Evolutionary conservation across 306 rosid species (phyloP).

Genomic region (Geum urbanum): DNA sequence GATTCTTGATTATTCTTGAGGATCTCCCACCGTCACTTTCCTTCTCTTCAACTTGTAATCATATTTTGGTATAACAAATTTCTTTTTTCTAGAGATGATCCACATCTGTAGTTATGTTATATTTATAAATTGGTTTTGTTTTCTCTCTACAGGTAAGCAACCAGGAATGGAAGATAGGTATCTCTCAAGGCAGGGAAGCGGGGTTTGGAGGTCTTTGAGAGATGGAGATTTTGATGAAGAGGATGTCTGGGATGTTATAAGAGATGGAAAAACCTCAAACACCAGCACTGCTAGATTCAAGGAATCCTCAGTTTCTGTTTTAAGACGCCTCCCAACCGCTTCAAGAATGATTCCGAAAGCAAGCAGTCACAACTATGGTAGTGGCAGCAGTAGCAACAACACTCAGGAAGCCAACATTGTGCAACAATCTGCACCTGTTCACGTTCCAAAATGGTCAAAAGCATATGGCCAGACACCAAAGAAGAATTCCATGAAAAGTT

Average conservation of each 20-base stretch:
- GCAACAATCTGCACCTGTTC: conserved; percentile 76
- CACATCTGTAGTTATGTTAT: conserved; percentile 12
- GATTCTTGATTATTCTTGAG: conserved; percentile 1
- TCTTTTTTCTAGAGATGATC: conserved; percentile 16
- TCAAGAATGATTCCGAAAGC: conserved; percentile 61
- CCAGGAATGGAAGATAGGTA: conserved; percentile 51
- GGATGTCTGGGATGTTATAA: conserved; percentile 66
- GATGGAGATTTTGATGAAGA: conserved; percentile 87
- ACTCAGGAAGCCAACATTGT: conserved; percentile 38
- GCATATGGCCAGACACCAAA: conserved; percentile 38
- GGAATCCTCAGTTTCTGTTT: conserved; percentile 28
- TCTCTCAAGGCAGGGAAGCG: conserved; percentile 50
- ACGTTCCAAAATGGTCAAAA: conserved; percentile 67
- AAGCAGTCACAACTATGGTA: conserved; percentile 14
- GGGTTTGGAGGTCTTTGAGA: conserved; percentile 72
- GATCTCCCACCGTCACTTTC: neutral
- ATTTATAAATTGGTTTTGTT: conserved; percentile 1
- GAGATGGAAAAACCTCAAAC: conserved; percentile 29
- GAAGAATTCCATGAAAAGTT: conserved; percentile 27
- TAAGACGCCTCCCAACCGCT: conserved; percentile 39
- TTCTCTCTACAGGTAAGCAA: conserved; percentile 30
- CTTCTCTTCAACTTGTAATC: neutral
- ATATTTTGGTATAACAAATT: conserved; percentile 2
- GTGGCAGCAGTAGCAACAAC: conserved; percentile 26
- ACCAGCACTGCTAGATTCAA: conserved; percentile 24